Conservation (phyloP, 73 alveolate species). For the Paramecium biaurelia region DNA sequence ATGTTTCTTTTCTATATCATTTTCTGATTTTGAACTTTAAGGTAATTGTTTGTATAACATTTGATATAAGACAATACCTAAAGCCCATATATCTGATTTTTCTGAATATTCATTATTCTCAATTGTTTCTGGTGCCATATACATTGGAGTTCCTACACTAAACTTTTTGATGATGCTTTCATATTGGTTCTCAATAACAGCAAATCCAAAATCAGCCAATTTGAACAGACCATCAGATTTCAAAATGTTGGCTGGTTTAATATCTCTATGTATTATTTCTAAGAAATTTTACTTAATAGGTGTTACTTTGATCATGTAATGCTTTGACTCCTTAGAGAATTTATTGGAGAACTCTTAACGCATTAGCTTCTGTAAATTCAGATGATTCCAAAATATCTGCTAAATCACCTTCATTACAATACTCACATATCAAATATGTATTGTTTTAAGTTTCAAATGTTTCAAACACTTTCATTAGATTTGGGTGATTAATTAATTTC, state of each 20-base stretch:
- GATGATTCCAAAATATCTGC: neutral
- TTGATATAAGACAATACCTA: constrained; percentile 10
- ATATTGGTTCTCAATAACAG: neutral
- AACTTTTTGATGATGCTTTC: constrained; percentile 41
- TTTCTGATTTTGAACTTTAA: neutral
- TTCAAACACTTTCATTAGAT: constrained; percentile 20
- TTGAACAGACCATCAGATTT: neutral
- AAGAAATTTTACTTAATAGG: neutral
- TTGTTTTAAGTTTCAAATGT: neutral
- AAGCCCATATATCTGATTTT: constrained; percentile 71
- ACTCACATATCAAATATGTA: neutral
- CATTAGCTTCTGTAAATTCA: neutral
- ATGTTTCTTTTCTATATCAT: neutral
- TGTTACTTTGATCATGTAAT: neutral
- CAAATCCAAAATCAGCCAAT: constrained; percentile 48
- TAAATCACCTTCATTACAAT: constrained; percentile 41
- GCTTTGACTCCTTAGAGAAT: constrained; percentile 13
- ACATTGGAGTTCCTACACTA: constrained; percentile 63
- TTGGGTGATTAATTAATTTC: neutral
- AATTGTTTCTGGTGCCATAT: constrained; percentile 72
- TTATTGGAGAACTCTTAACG: neutral
- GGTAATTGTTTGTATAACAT: neutral
- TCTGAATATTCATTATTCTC: constrained; percentile 53
- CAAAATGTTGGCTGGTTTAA: constrained; percentile 50
- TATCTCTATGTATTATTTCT: constrained; percentile 45